phyloP scores from a whole-genome alignment of 495 filamentous ascomycete genomes.

The Neurospora hispaniola region DNA sequence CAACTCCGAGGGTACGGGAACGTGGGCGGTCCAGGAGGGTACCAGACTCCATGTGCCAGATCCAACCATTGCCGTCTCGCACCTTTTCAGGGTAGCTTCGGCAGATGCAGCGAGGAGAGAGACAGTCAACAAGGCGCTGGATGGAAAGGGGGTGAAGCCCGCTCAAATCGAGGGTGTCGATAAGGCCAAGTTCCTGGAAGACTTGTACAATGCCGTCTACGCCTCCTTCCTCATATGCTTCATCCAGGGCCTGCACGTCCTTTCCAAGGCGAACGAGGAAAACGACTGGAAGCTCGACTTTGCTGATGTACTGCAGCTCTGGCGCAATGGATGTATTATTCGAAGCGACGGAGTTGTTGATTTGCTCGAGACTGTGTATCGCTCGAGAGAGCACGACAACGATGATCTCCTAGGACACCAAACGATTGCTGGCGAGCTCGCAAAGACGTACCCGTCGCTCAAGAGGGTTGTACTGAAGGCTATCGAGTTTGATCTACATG shows the following conservation, averaged over 20 bases:
- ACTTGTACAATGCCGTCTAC: constrained; percentile 51
- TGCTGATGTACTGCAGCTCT: constrained; percentile 51
- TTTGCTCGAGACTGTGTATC: constrained; percentile 38
- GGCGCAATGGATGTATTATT: constrained; percentile 68
- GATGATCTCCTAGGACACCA: constrained; percentile 38
- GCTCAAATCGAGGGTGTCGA: constrained; percentile 23
- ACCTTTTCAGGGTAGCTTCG: constrained; percentile 56
- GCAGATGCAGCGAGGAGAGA: constrained; percentile 49
- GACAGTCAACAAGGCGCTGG: constrained; percentile 28
- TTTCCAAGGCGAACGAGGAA: constrained; percentile 48
- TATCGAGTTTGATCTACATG: constrained; percentile 49
- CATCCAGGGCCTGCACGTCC: constrained; percentile 57
- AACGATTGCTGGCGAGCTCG: constrained; percentile 44
- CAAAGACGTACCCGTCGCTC: constrained; percentile 37
- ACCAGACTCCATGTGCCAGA: constrained; percentile 51
- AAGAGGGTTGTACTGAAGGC: constrained; percentile 49
- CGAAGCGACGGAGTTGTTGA: constrained; percentile 56
- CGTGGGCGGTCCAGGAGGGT: constrained; percentile 55
- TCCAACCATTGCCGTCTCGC: constrained; percentile 53
- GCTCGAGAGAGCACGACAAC: constrained; percentile 6
- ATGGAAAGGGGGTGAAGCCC: constrained; percentile 2
- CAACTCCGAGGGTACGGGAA: constrained; percentile 56
- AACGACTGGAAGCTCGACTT: constrained; percentile 55
- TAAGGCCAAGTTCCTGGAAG: constrained; percentile 44
- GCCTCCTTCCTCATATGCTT: constrained; percentile 52